phyloP scores from a whole-genome alignment of 202 grass and related monocot species.

The Panicum hallii region DNA sequence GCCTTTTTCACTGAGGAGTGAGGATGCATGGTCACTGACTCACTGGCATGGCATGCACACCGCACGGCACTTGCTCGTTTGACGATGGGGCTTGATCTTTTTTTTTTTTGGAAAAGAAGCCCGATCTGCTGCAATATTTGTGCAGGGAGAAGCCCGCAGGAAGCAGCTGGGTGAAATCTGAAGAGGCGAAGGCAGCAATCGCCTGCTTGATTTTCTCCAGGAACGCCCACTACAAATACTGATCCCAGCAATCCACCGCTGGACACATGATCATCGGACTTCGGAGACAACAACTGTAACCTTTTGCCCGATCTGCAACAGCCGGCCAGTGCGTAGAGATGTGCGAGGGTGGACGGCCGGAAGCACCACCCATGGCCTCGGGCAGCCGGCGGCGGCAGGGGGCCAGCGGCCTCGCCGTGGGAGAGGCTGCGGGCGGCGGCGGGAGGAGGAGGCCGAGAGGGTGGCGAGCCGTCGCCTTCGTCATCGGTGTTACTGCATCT shows the following conservation, averaged over 20 bases:
- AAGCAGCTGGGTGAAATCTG: conserved; percentile 8
- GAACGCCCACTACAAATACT: not conserved
- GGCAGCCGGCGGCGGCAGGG: not conserved
- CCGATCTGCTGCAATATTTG: no score
- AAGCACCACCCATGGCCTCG: not conserved
- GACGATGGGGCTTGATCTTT: no score
- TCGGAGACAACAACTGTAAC: not conserved
- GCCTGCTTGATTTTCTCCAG: not conserved
- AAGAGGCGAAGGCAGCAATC: not conserved
- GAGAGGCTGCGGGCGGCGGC: not conserved
- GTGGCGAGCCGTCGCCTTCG: conserved; percentile 55
- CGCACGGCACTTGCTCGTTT: no score
- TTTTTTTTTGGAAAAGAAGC: no score
- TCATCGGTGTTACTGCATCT: conserved; percentile 44
- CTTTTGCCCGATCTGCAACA: not conserved
- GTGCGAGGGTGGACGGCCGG: conserved; percentile 16
- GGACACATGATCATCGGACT: no score
- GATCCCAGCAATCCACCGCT: not conserved
- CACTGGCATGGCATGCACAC: no score
- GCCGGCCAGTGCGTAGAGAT: not conserved
- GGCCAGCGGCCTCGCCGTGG: not conserved
- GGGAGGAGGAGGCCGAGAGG: conserved; percentile 51
- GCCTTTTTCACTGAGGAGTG: no score
- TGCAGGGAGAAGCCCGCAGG: not conserved
- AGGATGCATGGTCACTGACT: no score